These are phyloP conservation scores for Cyberlindnera xishuangbannaensis DNA, from an alignment of 805 yeast species.

Conservation along the genomic window DNA sequence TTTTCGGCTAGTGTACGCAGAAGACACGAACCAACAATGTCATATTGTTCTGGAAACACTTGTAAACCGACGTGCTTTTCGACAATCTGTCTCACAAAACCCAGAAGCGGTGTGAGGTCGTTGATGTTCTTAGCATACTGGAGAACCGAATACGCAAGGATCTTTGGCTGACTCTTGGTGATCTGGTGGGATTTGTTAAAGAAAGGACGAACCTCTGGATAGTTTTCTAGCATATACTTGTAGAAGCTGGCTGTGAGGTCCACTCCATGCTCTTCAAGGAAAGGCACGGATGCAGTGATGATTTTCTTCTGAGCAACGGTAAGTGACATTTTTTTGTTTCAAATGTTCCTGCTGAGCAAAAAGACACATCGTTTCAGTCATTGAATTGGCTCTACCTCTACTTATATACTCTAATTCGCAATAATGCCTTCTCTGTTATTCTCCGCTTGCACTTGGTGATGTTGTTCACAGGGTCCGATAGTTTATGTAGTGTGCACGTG, in stretches of 20 bases:
- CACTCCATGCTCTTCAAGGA: conserved; percentile 49
- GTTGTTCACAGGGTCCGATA: no score
- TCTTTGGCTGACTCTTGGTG: conserved; percentile 52
- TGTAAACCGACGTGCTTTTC: conserved; percentile 63
- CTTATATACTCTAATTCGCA: no score
- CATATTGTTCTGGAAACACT: conserved; percentile 58
- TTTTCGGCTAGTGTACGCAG: conserved; percentile 47
- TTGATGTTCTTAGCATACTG: conserved; percentile 61
- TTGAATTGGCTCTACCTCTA: no score
- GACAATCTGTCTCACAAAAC: conserved; percentile 53
- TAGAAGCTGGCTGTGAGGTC: conserved; percentile 51
- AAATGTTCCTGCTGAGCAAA: no score
- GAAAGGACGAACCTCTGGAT: conserved; percentile 51
- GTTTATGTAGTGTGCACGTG: no score
- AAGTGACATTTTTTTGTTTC: no score
- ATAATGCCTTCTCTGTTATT: no score
- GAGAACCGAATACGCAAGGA: conserved; percentile 56
- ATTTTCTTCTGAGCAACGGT: conserved; percentile 31
- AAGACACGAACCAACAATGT: conserved; percentile 56
- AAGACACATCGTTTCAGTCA: no score
- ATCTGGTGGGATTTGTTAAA: conserved; percentile 58
- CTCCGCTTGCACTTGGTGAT: no score
- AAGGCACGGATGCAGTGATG: conserved; percentile 48
- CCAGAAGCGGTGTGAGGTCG: conserved; percentile 45
- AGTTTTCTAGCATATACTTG: conserved; percentile 43